These are phyloP conservation scores for Solanum pennellii DNA, from an alignment of 257 asterid genomes.

Conservation along the genomic window DNA sequence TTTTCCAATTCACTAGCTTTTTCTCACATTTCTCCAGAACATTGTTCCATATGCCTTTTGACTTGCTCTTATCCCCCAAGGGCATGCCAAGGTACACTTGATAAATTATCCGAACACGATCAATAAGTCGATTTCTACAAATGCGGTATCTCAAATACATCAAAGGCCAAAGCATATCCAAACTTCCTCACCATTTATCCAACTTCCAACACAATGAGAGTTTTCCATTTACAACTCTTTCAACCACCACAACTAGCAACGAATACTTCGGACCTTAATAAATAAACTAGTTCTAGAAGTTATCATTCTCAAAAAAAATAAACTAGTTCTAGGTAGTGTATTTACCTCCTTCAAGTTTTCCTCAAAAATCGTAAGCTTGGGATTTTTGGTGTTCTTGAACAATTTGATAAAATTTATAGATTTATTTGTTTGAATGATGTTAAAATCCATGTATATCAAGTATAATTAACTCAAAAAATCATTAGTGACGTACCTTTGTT, in stretches of 20 bases:
- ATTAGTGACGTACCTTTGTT: not conserved
- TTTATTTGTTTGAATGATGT: not conserved
- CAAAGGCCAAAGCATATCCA: not conserved
- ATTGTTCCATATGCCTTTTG: no score
- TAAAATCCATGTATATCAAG: not conserved
- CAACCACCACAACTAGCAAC: not conserved
- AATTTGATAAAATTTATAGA: not conserved
- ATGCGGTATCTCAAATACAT: not conserved
- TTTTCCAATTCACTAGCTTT: no score
- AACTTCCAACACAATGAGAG: not conserved
- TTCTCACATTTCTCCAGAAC: no score
- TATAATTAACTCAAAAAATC: not conserved
- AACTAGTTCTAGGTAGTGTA: not conserved
- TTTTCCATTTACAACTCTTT: not conserved
- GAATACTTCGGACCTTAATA: not conserved
- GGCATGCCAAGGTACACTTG: not conserved
- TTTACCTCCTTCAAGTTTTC: not conserved
- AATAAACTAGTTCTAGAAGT: not conserved
- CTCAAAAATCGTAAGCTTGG: not conserved
- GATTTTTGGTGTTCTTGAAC: not conserved
- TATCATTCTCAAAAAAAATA: no score
- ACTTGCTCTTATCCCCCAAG: no score
- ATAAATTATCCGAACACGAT: not conserved
- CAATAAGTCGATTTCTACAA: not conserved
- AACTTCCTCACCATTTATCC: not conserved